Base-by-base conservation (phyloP, 768 basidiomycete species). In the Trametopsis cervina region DNA sequence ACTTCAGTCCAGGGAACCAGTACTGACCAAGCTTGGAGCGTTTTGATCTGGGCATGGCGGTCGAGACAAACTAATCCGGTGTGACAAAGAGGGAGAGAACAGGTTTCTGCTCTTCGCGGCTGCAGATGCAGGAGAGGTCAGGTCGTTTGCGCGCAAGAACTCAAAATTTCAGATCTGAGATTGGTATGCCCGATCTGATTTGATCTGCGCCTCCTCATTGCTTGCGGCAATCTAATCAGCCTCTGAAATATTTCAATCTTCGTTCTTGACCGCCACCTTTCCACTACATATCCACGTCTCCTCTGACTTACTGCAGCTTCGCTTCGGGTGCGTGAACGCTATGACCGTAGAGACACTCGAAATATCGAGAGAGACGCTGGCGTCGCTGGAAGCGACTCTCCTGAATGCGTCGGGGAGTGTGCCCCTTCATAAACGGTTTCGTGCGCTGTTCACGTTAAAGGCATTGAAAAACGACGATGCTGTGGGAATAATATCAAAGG, bases 391-490 rank as follows among this genome's bases (percentile, higher is more conserved):
- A 61, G 75, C 78, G 17, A 76, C 75, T 22, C 78, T 97, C 44
- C 82, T 96, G 65, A 95, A 96, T 64, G 72, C 64, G 26, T 71
- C 80, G 0, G 82, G 85, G 48, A 72, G 76, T 46, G 78, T 84
- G 1, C 79, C 88, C 0, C 75, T 99, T 13, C 91, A 94, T 59
- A 82, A 83, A 57, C 72, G 95, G 46, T 99, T 96, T 61, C 71
- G 95, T 23, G 85, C 94, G 0, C 70, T 99, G 6, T 99, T 99
- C 63, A 87, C 94, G 10, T 72, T 99, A 44, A 97, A 95, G 64
- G 78, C 88, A 0, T 66, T 96, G 38, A 83, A 83, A 58, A 76
- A 66, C 26, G 83, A 90, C 47, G 77, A 86, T 56, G 89, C 92
- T 4, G 82, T 97, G 22, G 62, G 74, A 44, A 85, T 94, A 62